Evolutionary conservation across 129 eudicot species (phyloP), one percentile per base, ranked within the genome.

Genomic region (Gnaphalium uliginosum): DNA sequence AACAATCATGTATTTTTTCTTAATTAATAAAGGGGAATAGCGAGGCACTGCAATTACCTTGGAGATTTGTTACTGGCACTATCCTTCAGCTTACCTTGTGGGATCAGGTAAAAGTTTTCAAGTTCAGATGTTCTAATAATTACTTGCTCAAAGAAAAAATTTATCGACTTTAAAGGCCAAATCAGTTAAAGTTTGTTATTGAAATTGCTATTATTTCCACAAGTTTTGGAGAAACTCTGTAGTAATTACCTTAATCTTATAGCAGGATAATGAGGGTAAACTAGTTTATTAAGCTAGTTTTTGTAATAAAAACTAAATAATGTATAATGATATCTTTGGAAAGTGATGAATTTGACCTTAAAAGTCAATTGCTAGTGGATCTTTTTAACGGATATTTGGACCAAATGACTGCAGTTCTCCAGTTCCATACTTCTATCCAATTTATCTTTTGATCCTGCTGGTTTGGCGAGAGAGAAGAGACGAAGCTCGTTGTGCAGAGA

Each of bases 381-480:
- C 46, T 59, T 64, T 25, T 33, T 8, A 53, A 76, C 30, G 68
- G 24, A 35, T 18, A 7, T 41, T 30, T 37, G 54, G 30, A 43
- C 46, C 39, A 35, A 57, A 6, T 65, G n/a, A 33, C 56, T 81
- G 88, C 96, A 94, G 98, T 43, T 94, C 98, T 75, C 93, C 93
- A 1, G 87, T 94, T 76, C 98, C 98, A 48, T 94, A 90, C 73
- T 90, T 94, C 48, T 94, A 94, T 77, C 98, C 98, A 0, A 87
- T 84, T 39, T 95, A 95, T 81, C 97, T 95, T 77, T 87, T 95
- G 66, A 91, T 95, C 66, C 79, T 95, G 83, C 78, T 95, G 56
- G 84, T 95, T 72, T 95, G 99, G 99, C 87, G 99, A 80, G 99
- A 95, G 68, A 85, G 96, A 86, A 86, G 99, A 81, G 99, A 95